phyloP scores from a whole-genome alignment of 2,329 filamentous ascomycete genomes.

The Hymenoscyphus scutula region DNA sequence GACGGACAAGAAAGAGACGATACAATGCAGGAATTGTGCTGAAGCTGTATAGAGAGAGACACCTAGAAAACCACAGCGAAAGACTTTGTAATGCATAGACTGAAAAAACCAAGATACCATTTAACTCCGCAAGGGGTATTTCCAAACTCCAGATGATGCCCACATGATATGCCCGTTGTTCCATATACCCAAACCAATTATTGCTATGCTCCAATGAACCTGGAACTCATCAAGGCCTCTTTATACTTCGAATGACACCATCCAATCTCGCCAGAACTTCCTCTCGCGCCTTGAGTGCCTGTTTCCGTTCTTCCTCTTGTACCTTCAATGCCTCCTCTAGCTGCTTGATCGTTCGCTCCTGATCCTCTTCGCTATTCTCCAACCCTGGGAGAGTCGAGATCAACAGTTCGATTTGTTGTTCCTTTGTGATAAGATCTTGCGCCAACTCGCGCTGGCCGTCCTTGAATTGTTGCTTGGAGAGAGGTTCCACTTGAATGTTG shows the following conservation, averaged over 20 bases:
- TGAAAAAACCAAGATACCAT: neutral
- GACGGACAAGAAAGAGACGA: too few relatives aligned
- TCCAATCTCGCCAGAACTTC: conserved; percentile 60
- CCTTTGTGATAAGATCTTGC: conserved; percentile 72
- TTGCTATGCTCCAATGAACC: neutral
- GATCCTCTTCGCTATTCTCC: conserved; percentile 74
- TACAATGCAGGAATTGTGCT: neutral
- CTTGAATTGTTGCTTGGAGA: conserved; percentile 62
- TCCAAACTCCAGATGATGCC: conserved; percentile 20
- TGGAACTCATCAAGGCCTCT: conserved; percentile 48
- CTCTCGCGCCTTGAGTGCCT: conserved; percentile 63
- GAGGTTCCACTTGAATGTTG: conserved; percentile 52
- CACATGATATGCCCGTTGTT: neutral
- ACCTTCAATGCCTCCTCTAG: conserved; percentile 63
- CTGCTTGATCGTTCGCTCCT: conserved; percentile 64
- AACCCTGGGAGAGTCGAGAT: conserved; percentile 74
- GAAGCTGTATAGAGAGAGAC: conserved; percentile 3
- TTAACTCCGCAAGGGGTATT: conserved; percentile 12
- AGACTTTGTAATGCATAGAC: neutral
- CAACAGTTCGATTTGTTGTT: conserved; percentile 78
- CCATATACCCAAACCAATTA: neutral
- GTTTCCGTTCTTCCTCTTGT: conserved; percentile 60
- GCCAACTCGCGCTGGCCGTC: conserved; percentile 70
- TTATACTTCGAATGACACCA: conserved; percentile 57
- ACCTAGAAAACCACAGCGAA: neutral